Conservation (phyloP, 805 yeast species). For the Brettanomyces naardenensis region DNA sequence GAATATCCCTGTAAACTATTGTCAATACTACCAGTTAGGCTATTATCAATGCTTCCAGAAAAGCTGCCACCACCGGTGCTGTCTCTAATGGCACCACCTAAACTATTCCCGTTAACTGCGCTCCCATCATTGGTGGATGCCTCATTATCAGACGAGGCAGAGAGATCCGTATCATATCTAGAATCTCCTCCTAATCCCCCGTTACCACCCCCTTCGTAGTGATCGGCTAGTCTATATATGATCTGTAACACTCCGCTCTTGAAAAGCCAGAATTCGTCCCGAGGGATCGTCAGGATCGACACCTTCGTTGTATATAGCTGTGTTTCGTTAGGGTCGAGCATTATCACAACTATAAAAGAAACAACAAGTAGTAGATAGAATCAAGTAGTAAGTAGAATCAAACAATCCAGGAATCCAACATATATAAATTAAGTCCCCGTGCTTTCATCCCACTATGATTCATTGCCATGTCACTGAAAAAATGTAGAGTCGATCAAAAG, state of each 20-base stretch:
- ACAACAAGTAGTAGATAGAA: no score
- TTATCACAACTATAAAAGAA: no score
- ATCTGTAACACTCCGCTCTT: conserved; percentile 42
- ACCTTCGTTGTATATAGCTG: conserved; percentile 38
- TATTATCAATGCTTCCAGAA: neutral
- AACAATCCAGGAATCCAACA: no score
- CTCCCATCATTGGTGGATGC: conserved; percentile 10
- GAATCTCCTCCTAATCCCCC: conserved; percentile 6
- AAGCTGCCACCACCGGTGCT: neutral
- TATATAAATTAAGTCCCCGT: no score
- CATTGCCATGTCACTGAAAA: conserved; percentile 1
- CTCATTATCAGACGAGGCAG: conserved; percentile 9
- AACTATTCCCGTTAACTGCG: conserved; percentile 2
- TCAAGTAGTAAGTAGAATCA: no score
- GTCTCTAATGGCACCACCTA: conserved; percentile 1
- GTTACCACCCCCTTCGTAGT: conserved; percentile 15
- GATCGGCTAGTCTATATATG: conserved; percentile 30
- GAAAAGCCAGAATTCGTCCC: conserved; percentile 46
- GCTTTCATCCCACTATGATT: no score
- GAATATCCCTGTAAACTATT: neutral
- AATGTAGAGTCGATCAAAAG: no score
- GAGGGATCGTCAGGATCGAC: conserved; percentile 45
- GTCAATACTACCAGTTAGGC: neutral
- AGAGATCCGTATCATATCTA: conserved; percentile 5
- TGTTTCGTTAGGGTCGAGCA: conserved; percentile 26